These are phyloP conservation scores for Mycena albidolilacea DNA, from an alignment of 768 basidiomycete species.

Conservation along the genomic window DNA sequence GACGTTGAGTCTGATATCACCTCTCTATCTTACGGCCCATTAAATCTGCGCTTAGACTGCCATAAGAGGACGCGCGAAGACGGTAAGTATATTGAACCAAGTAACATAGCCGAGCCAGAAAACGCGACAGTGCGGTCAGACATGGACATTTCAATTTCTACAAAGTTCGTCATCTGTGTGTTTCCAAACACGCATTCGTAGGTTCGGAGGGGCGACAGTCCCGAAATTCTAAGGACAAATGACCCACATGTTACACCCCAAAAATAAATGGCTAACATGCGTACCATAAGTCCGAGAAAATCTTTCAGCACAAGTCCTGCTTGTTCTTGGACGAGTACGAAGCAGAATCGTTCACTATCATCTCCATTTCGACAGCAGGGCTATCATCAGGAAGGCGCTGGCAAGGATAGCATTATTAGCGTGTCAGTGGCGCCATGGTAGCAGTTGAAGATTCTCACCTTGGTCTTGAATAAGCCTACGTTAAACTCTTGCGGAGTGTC, in stretches of 20 bases:
- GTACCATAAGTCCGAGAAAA: not conserved
- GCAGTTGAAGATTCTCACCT: slow-evolving; percentile 9
- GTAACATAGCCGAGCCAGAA: not conserved
- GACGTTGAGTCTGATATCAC: no score
- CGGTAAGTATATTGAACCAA: not conserved
- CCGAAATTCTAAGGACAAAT: not conserved
- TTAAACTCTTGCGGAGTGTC: not conserved
- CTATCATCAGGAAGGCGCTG: not conserved
- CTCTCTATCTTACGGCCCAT: no score
- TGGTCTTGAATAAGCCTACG: slow-evolving; percentile 1
- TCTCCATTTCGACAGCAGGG: not conserved
- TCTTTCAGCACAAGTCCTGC: not conserved
- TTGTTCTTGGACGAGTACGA: slow-evolving; percentile 12
- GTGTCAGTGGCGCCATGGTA: not conserved
- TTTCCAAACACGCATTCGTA: slow-evolving; percentile 1
- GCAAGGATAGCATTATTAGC: not conserved
- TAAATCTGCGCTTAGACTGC: no score
- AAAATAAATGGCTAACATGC: not conserved
- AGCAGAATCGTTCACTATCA: slow-evolving; percentile 16
- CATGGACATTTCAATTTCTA: not conserved
- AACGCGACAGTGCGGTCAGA: not conserved
- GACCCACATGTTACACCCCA: not conserved
- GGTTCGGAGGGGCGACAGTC: not conserved
- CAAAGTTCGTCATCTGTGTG: slow-evolving; percentile 4
- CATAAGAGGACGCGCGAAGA: not conserved